Evolutionary conservation across 768 basidiomycete species (phyloP).

Genomic region (Mrakia gelida): DNA sequence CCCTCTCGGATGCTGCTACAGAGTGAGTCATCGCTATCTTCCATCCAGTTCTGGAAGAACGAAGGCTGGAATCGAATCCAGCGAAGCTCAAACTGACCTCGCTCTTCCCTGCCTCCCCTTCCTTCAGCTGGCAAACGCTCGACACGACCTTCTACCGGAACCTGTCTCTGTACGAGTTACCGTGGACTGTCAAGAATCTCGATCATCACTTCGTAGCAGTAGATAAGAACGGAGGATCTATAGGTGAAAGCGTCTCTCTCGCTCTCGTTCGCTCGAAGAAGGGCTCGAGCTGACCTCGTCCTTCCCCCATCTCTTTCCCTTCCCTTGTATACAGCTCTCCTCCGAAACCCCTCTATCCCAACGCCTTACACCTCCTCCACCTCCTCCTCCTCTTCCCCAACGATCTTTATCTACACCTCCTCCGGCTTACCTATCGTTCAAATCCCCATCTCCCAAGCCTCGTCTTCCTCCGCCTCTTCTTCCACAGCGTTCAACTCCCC

Average conservation of each 20-base stretch:
- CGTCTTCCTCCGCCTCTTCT: not conserved
- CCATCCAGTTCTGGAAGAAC: not conserved
- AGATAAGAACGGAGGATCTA: slow-evolving; percentile 17
- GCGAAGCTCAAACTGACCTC: not conserved
- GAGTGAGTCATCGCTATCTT: not conserved
- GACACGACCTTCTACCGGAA: slow-evolving; percentile 30
- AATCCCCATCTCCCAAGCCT: slow-evolving; percentile 47
- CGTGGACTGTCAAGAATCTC: slow-evolving; percentile 10
- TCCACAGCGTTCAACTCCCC: slow-evolving; percentile 11
- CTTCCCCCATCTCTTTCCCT: not conserved
- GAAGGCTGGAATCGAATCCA: not conserved
- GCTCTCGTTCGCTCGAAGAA: not conserved
- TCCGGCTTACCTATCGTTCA: slow-evolving; percentile 60
- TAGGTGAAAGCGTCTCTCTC: not conserved
- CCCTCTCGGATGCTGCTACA: slow-evolving; percentile 7
- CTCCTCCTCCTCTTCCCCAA: not conserved
- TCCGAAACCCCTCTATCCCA: slow-evolving; percentile 21
- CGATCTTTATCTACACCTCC: slow-evolving; percentile 57
- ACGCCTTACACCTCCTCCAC: slow-evolving; percentile 14
- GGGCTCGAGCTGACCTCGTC: not conserved
- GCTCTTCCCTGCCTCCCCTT: not conserved
- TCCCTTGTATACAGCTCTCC: slow-evolving; percentile 20
- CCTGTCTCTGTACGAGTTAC: slow-evolving; percentile 22
- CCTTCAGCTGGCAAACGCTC: slow-evolving; percentile 27
- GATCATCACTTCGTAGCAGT: slow-evolving; percentile 16